Percentiles rank a stretch among this genome's conserved stretches.
These are phyloP conservation scores for Pythium volutum DNA, from an alignment of 352 stramenopile species.

Conservation along the genomic window DNA sequence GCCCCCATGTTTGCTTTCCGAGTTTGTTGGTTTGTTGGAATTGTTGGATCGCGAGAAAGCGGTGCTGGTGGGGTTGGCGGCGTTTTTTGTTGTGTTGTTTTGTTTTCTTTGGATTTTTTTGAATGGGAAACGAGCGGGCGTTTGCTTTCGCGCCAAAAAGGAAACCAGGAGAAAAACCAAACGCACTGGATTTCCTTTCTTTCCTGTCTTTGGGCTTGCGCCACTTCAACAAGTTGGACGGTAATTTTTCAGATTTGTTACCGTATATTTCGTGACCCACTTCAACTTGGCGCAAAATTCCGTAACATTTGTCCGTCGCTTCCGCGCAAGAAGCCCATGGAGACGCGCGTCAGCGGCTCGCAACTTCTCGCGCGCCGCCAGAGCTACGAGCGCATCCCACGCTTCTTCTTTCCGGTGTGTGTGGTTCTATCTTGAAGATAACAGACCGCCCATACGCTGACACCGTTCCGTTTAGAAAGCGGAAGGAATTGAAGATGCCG, in stretches of 20 bases:
- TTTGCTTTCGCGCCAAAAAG: background rate
- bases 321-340: background rate
- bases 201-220: background rate
- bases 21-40: too few species aligned
- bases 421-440: background rate
- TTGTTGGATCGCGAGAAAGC: too few species aligned
- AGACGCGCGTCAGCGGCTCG: background rate
- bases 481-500: background rate
- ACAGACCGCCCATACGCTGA: too few species aligned
- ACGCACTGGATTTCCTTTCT: background rate
- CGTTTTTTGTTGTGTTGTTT: background rate
- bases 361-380: conserved; percentile 18
- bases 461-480: conserved; percentile 12
- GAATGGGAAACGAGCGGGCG: background rate
- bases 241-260: background rate
- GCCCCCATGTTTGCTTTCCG: background rate
- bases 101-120: background rate
- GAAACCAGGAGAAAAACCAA: background rate
- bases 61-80: background rate
- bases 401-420: conserved; percentile 42
- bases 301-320: background rate
- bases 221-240: background rate
- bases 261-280: background rate
- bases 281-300: conserved; percentile 4
- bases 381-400: conserved; percentile 34